Conservation (phyloP, 1,139 yeast species). For the Scheffersomyces stambukii region DNA sequence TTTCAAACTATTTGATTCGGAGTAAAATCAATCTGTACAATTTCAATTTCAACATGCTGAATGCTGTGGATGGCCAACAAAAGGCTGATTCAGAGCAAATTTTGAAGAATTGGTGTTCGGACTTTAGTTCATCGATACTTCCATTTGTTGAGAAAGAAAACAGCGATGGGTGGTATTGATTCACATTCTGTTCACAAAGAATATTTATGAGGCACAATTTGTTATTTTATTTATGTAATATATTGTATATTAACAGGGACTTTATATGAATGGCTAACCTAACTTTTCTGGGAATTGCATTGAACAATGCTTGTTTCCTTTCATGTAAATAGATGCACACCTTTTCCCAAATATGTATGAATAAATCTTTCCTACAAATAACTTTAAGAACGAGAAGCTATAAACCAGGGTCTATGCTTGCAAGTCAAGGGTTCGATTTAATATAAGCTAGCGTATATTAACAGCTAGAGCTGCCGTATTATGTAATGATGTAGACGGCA, state of each 20-base stretch:
- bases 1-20: slow-evolving; percentile 20
- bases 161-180: slow-evolving; percentile 35
- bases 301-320: too few species aligned
- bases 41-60: slow-evolving; percentile 21
- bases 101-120: slow-evolving; percentile 26
- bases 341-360: too few species aligned
- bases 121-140: slow-evolving; percentile 20
- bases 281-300: too few species aligned
- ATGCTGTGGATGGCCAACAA: slow-evolving; percentile 1
- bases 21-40: slow-evolving; percentile 23
- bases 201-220: not conserved
- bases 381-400: too few species aligned
- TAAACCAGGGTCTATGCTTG: too few species aligned
- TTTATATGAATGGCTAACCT: not conserved
- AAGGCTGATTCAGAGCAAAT: slow-evolving; percentile 8
- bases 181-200: not conserved
- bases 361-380: too few species aligned
- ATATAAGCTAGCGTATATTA: too few species aligned
- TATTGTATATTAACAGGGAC: not conserved
- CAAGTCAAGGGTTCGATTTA: too few species aligned
- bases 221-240: slow-evolving; percentile 1
- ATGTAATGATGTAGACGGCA: too few species aligned
- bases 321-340: too few species aligned
- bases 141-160: slow-evolving; percentile 32
- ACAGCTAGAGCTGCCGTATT: too few species aligned